Percentiles rank a stretch among this genome's conserved stretches.
phyloP scores from a whole-genome alignment of 2,329 filamentous ascomycete species.

The Cercospora sojina region DNA sequence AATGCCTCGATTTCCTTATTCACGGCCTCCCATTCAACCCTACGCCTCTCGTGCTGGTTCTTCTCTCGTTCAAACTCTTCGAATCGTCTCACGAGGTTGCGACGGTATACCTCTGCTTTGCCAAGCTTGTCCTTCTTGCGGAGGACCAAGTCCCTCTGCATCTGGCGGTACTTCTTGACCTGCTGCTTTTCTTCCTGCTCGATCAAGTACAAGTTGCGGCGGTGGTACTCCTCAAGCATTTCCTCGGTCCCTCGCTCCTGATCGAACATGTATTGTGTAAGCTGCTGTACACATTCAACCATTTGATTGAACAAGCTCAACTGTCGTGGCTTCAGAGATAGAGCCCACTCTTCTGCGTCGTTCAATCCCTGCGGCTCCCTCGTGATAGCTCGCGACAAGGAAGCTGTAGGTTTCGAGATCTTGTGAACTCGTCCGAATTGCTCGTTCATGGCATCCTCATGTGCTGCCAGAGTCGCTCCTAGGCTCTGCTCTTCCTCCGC shows the following conservation, averaged over 20 bases:
- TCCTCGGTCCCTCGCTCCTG: conserved; percentile 47
- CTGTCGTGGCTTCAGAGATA: conserved; percentile 42
- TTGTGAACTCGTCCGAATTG: not conserved
- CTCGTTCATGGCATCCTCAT: not conserved
- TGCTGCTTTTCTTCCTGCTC: conserved; percentile 45
- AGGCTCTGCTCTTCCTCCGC: conserved; percentile 14
- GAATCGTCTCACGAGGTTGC: not conserved
- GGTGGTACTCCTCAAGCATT: conserved; percentile 47
- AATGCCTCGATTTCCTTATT: conserved; percentile 16
- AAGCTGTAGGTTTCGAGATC: not conserved
- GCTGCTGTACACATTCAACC: conserved; percentile 43
- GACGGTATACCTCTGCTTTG: not conserved
- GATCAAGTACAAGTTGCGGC: conserved; percentile 47
- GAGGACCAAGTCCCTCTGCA: conserved; percentile 29
- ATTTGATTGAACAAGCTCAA: conserved; percentile 41
- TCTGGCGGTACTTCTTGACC: conserved; percentile 38
- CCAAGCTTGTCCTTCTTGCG: conserved; percentile 29
- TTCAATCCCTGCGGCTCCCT: not conserved
- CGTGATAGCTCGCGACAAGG: not conserved
- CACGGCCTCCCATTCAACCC: conserved; percentile 1
- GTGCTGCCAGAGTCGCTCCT: conserved; percentile 9
- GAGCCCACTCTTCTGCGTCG: conserved; percentile 41
- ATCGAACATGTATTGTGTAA: conserved; percentile 49
- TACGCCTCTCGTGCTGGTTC: conserved; percentile 16
- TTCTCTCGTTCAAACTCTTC: conserved; percentile 14